Base-by-base conservation (phyloP, 805 yeast species). In the Metschnikowia bowlesiae region DNA sequence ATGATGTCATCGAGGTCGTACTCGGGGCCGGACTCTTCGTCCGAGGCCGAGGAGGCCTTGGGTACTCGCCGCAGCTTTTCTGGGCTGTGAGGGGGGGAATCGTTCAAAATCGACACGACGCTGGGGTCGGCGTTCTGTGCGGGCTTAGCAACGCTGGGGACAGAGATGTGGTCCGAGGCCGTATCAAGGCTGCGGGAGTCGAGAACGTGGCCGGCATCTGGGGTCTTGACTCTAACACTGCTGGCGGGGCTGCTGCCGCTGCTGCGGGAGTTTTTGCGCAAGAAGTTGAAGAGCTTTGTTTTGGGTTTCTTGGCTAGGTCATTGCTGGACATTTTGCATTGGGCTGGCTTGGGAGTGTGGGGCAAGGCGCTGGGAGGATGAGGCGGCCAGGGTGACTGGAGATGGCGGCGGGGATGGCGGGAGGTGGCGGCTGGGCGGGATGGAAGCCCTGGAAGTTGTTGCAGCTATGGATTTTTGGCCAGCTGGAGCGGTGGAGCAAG, bases 1-100 rank as follows among this genome's bases (percentile, higher is more conserved):
- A 55, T 42, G 39, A 54, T 44, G 13, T 54, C 60, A 30, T 48
- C 51, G 22, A 46, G 47, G 18, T 56, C 58, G 29, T 48, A 47
- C 45, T 54, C 60, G 28, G 48, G 49, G 28, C 49, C 50, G 9
- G 53, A 50, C 11, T 50, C 53, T 40, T 48, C 52, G 16, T 54
- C 55, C 38, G 35, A 49, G 11, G 39, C 44, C 16, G 13, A 6
- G 5, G 11, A 3, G 18, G 16, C 30, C 16, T 39, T 28, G 41
- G 13, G 14, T 4, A n/a, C 35, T n/a, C 35, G 35, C 14, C 41
- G 32, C 32, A 30, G 32, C 32, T 6, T 30, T 8, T 10, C 32
- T 2, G 8, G 32, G 10, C 10, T 28, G 35, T 10, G 9, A 35
- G 18, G 10, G 18, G 45, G 18, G 22, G 37, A 41, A 11, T 13